A percentile compares a stretch with the other conserved stretches of the same genome.
Evolutionary conservation across 352 stramenopile species (phyloP).

Genomic region (Globisporangium cystogenes): DNA sequence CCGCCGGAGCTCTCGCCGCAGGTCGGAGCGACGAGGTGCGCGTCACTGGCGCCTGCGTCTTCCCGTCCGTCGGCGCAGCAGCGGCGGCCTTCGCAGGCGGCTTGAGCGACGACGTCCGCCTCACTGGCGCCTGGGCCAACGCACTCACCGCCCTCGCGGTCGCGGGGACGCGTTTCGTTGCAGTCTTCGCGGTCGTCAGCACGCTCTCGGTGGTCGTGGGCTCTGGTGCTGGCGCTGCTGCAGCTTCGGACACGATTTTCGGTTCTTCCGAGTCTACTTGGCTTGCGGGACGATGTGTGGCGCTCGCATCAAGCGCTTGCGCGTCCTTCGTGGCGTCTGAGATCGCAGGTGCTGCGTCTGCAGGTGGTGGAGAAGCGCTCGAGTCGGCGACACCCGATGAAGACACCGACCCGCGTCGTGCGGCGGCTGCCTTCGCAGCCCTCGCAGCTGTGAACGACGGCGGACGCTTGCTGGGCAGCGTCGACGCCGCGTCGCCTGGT

Average conservation of each 20-base stretch:
- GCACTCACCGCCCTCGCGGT: constrained; percentile 1
- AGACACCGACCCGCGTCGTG: background rate
- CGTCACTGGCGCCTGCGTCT: background rate
- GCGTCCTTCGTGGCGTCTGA: background rate
- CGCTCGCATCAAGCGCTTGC: background rate
- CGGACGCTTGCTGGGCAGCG: constrained; percentile 5
- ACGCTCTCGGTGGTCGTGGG: too few species aligned
- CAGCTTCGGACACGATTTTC: background rate
- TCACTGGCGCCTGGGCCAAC: constrained; percentile 5
- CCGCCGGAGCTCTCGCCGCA: background rate
- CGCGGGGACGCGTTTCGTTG: background rate
- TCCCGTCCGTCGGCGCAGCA: background rate
- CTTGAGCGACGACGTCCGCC: constrained; percentile 13
- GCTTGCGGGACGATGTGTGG: too few species aligned
- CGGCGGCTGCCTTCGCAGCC: constrained; percentile 15
- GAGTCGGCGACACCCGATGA: background rate
- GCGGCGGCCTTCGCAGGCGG: background rate
- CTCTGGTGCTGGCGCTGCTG: too few species aligned
- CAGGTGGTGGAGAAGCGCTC: background rate
- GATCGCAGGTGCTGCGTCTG: background rate
- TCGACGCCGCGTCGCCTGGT: background rate
- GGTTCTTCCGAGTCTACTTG: background rate
- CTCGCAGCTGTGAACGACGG: constrained; percentile 26
- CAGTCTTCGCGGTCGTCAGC: background rate
- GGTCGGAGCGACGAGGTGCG: constrained; percentile 6